These are phyloP conservation scores for Martensiomyces pterosporus DNA, from an alignment of 192 early-diverging fungal genomes.

Conservation along the genomic window DNA sequence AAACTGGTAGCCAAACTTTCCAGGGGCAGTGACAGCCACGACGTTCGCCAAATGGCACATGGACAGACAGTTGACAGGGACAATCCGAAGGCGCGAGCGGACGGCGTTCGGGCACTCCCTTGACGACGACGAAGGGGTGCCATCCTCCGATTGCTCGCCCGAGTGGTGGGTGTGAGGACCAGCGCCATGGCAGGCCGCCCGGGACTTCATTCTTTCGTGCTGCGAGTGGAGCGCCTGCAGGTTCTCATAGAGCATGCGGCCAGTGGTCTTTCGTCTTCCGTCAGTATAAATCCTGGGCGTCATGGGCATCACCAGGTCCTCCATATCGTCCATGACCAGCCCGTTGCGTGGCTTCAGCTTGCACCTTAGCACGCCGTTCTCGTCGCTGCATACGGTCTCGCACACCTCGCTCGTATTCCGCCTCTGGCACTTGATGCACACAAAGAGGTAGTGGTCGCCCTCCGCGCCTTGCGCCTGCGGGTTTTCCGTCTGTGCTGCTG, in stretches of 20 bases:
- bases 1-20: conserved; percentile 51
- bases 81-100: conserved; percentile 43
- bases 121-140: conserved; percentile 5
- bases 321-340: conserved; percentile 40
- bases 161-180: conserved; percentile 20
- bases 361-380: conserved; percentile 45
- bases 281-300: conserved; percentile 46
- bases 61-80: conserved; percentile 42
- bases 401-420: conserved; percentile 50
- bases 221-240: conserved; percentile 43
- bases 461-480: background rate
- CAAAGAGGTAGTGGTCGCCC: conserved; percentile 47
- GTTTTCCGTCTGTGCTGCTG: background rate
- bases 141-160: no score
- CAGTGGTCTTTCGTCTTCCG: conserved; percentile 46
- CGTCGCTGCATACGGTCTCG: conserved; percentile 51
- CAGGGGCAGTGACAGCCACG: conserved; percentile 33
- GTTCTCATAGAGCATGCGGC: conserved; percentile 49
- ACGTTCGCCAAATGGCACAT: conserved; percentile 50
- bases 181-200: conserved; percentile 37
- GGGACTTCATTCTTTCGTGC: conserved; percentile 43
- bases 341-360: conserved; percentile 43
- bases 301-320: conserved; percentile 50
- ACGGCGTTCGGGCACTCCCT: conserved; percentile 46
- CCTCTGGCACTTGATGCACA: conserved; percentile 48